Evolutionary conservation across 805 yeast species (phyloP), one percentile per base, ranked within the genome.

Genomic region (Yarrowia osloensis): DNA sequence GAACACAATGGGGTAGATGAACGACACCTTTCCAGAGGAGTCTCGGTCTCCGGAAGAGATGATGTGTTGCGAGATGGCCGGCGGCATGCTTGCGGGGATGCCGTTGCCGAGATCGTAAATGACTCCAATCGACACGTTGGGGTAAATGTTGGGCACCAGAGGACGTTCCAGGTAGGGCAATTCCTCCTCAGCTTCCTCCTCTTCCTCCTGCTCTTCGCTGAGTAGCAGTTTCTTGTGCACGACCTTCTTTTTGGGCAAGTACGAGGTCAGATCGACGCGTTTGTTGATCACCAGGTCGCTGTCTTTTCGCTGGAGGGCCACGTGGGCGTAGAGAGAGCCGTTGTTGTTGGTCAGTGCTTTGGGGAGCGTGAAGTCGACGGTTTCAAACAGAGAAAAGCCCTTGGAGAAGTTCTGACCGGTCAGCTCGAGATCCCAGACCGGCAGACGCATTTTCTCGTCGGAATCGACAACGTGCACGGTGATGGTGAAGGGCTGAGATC

Each of bases 121-220:
- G 15, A 79, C 33, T 2, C 73, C 73, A 5, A 79, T 67, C 0
- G 78, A 74, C 26, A 79, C 73, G 57, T 78, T 77, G 24, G 81
- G 81, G 69, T 79, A 78, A 75, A 77, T 78, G 69, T 74, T 77
- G 0, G 78, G 69, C n/a, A 73, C 73, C 28, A 76, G 69, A 3
- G 68, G 62, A 66, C 67, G 13, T 57, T 40, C 47, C 39, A 19
- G 21, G 39, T 22, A 52, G 33, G 28, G 50, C 40, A 42, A 22
- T 3, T 47, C 68, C 55, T 71, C n/a, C 31, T 70, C 59, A 5
- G 28, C n/a, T 9, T 70, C 70, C 17, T 68, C 72, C 9, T 63
- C 65, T 15, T 65, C 44, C 28, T 59, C 50, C 68, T 65, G 29
- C 22, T 69, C 69, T 35, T 74, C 77, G 28, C 76, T 73, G 12